Evolutionary conservation across 495 filamentous ascomycete genomes (phyloP).

Genomic region (Daldinia vernicosa): DNA sequence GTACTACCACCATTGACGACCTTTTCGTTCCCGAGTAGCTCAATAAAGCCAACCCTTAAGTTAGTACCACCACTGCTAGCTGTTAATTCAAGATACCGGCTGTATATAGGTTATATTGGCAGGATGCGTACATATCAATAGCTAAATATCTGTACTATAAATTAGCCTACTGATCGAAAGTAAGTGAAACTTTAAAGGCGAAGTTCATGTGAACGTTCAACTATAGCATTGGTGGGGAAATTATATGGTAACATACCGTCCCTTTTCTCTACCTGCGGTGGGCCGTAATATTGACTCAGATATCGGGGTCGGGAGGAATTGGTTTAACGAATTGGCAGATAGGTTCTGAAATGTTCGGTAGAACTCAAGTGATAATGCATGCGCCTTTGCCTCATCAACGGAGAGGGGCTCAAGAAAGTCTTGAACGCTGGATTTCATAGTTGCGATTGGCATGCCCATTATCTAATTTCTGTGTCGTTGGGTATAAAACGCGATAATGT

Average conservation of each 20-base stretch:
- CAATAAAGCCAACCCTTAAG: constrained; percentile 79
- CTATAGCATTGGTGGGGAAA: constrained; percentile 19
- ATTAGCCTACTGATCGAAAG: constrained; percentile 27
- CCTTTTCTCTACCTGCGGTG: constrained; percentile 64
- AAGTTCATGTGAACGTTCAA: neutral
- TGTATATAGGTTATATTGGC: neutral
- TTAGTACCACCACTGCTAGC: constrained; percentile 73
- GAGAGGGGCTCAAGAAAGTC: constrained; percentile 57
- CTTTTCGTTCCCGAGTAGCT: constrained; percentile 63
- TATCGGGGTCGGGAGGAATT: constrained; percentile 83
- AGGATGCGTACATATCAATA: constrained; percentile 71
- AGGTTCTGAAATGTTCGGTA: constrained; percentile 68
- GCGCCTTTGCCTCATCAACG: constrained; percentile 57
- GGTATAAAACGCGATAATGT: neutral
- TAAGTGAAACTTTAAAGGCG: neutral
- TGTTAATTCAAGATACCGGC: constrained; percentile 16
- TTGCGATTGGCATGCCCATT: constrained; percentile 26
- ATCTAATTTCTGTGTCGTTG: neutral
- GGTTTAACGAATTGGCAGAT: constrained; percentile 70
- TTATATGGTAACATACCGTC: constrained; percentile 55
- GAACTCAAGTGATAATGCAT: constrained; percentile 69
- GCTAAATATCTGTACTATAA: constrained; percentile 66
- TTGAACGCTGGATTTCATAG: constrained; percentile 44
- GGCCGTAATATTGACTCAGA: constrained; percentile 69
- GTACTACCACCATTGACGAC: constrained; percentile 24